These are phyloP conservation scores for Xylaria hypoxylon DNA, from an alignment of 2,329 filamentous ascomycete species.

Conservation along the genomic window DNA sequence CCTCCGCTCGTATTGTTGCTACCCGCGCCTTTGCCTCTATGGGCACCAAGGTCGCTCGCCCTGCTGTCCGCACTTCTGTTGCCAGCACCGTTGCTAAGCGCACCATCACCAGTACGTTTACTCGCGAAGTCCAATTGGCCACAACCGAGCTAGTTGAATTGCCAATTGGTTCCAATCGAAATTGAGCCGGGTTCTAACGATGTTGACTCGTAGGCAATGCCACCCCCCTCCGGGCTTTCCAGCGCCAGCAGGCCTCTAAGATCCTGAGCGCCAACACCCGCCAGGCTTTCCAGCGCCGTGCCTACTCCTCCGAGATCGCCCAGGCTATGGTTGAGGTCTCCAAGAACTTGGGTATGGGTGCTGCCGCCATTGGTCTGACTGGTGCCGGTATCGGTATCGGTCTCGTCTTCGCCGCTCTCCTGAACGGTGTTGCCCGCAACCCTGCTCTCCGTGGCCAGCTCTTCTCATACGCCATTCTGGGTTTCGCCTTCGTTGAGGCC, in stretches of 20 bases:
- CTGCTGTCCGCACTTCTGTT: slow-evolving; percentile 74
- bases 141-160: not conserved
- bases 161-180: slow-evolving; percentile 13
- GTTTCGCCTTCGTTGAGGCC: slow-evolving; percentile 95
- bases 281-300: slow-evolving; percentile 76
- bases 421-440: slow-evolving; percentile 93
- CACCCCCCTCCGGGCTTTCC: slow-evolving; percentile 77
- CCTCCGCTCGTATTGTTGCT: slow-evolving; percentile 80
- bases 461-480: slow-evolving; percentile 95
- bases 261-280: slow-evolving; percentile 75
- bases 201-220: slow-evolving; percentile 55
- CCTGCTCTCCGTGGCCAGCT: slow-evolving; percentile 93
- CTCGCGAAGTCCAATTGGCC: slow-evolving; percentile 37
- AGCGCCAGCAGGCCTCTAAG: slow-evolving; percentile 76
- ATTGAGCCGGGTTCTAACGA: slow-evolving; percentile 29
- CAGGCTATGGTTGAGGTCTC: slow-evolving; percentile 90
- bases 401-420: slow-evolving; percentile 90
- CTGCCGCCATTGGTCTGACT: slow-evolving; percentile 90
- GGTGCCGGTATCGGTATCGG: slow-evolving; percentile 96
- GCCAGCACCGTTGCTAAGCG: slow-evolving; percentile 75
- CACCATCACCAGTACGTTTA: slow-evolving; percentile 76
- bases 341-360: slow-evolving; percentile 90
- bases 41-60: slow-evolving; percentile 82
- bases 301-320: slow-evolving; percentile 90
- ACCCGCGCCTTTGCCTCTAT: slow-evolving; percentile 82